Base-by-base conservation (phyloP, 108 stramenopile species). In the Craspedostauros australis region DNA sequence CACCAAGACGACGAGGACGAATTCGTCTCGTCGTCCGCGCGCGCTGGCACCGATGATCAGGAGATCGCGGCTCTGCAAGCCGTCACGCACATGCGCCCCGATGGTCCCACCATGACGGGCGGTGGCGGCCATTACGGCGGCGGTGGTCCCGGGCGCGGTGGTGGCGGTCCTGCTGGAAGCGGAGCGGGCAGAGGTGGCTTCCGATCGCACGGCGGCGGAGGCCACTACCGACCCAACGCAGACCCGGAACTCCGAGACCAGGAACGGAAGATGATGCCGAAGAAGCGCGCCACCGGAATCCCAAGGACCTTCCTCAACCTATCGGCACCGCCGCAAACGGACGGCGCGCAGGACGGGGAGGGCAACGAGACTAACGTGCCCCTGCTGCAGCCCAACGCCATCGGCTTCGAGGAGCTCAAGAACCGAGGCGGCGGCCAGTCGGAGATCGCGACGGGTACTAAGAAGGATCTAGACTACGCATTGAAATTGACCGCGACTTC, bases 241-340 rank as follows among this genome's bases (percentile, higher is more conserved):
- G 88, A 91, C 65, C 88, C 88, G 0, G 88, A 91, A 48, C 37
- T 86, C 11, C 57, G 88, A 11, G 73, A 79, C 42, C 88, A 86
- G 68, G 80, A 84, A 49, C 71, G 80, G 47, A 56, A 72, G 39
- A 36, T 45, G 7, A 47, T 62, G 55, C 68, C 80, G 20, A 86
- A 85, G 47, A 76, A 84, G 15, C 68, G 83, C 18, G 70, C 76
- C 30, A 85, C 86, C 15, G 89, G 89, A 23, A 91, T 91, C 29
- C 89, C 89, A 0, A 54, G 89, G 23, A 91, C 89, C 3, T 91
- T 91, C 53, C 59, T 84, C 12, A 88, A 63, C 64, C 50, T 88
- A 4, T 47, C 42, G 14, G 77, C 82, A 16, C 73, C 78, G 25
- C 67, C 75, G 6, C 38, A 51, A 39, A 74, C 74, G 7, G 66